Evolutionary conservation across 2,329 filamentous ascomycete species (phyloP).

Genomic region (Phyllosticta capitalensis): DNA sequence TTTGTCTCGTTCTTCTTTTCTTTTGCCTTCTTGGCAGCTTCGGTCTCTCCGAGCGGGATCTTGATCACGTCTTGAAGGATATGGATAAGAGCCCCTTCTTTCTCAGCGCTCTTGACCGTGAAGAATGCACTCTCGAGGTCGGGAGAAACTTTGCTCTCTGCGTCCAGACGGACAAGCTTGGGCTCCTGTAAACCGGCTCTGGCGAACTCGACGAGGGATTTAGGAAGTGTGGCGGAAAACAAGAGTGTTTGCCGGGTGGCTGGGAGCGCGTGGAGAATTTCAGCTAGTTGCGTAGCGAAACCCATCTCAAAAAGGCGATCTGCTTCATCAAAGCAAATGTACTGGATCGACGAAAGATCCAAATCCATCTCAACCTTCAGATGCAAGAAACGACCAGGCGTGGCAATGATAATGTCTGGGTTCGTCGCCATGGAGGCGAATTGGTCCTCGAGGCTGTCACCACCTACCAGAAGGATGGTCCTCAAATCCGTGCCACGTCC

Average conservation of each 20-base stretch:
- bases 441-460: conserved; percentile 91
- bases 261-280: conserved; percentile 85
- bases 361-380: conserved; percentile 93
- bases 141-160: conserved; percentile 90
- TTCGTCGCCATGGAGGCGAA: conserved; percentile 89
- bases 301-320: conserved; percentile 98
- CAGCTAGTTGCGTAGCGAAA: conserved; percentile 83
- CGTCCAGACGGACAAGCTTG: conserved; percentile 78
- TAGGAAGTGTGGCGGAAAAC: conserved; percentile 91
- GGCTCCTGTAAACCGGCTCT: conserved; percentile 89
- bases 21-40: conserved; percentile 38
- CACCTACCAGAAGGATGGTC: conserved; percentile 82
- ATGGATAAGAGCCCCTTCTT: conserved; percentile 84
- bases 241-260: conserved; percentile 77
- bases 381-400: conserved; percentile 91
- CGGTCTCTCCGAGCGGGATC: conserved; percentile 62
- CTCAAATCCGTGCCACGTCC: conserved; percentile 83
- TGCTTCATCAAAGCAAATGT: conserved; percentile 96
- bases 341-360: conserved; percentile 81
- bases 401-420: conserved; percentile 95
- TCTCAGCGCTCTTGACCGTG: conserved; percentile 81
- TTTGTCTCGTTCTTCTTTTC: conserved; percentile 43
- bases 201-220: conserved; percentile 91
- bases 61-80: conserved; percentile 87
- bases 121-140: conserved; percentile 96